phyloP scores from a whole-genome alignment of 1,284 basidiomycete species.

The Malassezia sp. region DNA sequence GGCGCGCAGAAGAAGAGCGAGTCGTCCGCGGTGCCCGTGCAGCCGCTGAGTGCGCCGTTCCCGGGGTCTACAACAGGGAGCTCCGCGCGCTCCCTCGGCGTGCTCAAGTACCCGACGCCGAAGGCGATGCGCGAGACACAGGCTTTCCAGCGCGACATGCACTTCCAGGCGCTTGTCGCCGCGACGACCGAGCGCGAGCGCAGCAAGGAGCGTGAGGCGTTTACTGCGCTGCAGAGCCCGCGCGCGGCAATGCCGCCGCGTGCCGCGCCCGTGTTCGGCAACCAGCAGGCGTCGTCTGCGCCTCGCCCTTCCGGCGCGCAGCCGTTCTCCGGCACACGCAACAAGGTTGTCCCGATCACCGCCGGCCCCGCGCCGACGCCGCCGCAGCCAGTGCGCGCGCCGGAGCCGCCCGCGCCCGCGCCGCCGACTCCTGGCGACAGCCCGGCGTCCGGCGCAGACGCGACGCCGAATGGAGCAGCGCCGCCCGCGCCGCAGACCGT shows the following conservation, averaged over 20 bases:
- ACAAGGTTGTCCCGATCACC: no score
- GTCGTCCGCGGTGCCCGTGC: constrained; percentile 23
- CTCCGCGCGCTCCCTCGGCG: constrained; percentile 22
- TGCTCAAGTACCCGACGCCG: constrained; percentile 33
- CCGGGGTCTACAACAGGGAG: constrained; percentile 26
- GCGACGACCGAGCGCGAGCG: not conserved
- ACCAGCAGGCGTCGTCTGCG: no score
- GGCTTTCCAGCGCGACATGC: constrained; percentile 32
- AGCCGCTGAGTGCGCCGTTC: constrained; percentile 42
- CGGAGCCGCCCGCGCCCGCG: constrained; percentile 5
- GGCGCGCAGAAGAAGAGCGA: constrained; percentile 20
- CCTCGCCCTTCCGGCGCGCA: no score
- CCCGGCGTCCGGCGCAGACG: no score
- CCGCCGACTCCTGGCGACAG: not conserved
- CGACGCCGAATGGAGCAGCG: no score
- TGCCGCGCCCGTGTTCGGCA: no score
- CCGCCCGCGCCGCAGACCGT: no score
- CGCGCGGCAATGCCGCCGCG: no score
- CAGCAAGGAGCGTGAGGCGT: constrained; percentile 8
- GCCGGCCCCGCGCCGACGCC: constrained; percentile 8
- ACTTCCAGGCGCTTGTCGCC: constrained; percentile 30
- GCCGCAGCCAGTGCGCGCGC: constrained; percentile 8
- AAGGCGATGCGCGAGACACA: constrained; percentile 40
- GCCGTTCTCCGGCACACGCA: no score
- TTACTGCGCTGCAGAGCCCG: no score